Base-by-base conservation (phyloP, 768 basidiomycete species). In the Rhizopogon vesiculosus region DNA sequence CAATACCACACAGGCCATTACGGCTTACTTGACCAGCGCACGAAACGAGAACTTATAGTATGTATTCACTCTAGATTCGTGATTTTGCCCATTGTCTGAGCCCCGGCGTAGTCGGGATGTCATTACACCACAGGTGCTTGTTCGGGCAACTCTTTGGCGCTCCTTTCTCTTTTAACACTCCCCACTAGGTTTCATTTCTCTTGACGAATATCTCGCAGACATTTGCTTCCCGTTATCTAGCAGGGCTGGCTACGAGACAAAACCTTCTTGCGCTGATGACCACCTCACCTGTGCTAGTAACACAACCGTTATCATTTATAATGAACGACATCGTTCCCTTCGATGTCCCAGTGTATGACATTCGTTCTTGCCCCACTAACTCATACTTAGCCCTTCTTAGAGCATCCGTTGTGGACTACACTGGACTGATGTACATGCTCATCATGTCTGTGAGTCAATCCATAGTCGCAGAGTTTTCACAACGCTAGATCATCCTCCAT, bases 41-140 rank as follows among this genome's bases (percentile, higher is more conserved):
- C 73, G 85, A 38, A 85, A 78, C 45, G 84, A 85, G 58, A 81
- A 79, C 57, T 77, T 75, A 13, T 86, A 73, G 85, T 86, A 64
- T 66, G 82, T 28, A 12, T 12, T 45, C 7, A 41, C 35, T 45
- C 54, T 38, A 39, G 15, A 25, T 3, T 29, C 19, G 19, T 29
- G 31, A 25, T 15, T 10, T 25, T 16, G 5, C 18, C 33, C 25
- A 43, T 7, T 2, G 9, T 18, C 7, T 55, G 50, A 15, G 33
- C 25, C 10, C 45, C 22, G 8, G 35, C 19, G 19, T 38, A 71
- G 64, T 40, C 65, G 63, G 35, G 59, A 3, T 28, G 39, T 57
- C 40, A 62, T 66, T 35, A 38, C 35, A 38, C 35, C 35, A 38
- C 35, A 38, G 35, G 35, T 38, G 3, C 35, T 38, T 45, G 53